Percentiles rank a stretch among this genome's conserved stretches.
Evolutionary conservation across 164 flowering plant genomes (phyloP).

Genomic region (Tetrastigma voinierianum): DNA sequence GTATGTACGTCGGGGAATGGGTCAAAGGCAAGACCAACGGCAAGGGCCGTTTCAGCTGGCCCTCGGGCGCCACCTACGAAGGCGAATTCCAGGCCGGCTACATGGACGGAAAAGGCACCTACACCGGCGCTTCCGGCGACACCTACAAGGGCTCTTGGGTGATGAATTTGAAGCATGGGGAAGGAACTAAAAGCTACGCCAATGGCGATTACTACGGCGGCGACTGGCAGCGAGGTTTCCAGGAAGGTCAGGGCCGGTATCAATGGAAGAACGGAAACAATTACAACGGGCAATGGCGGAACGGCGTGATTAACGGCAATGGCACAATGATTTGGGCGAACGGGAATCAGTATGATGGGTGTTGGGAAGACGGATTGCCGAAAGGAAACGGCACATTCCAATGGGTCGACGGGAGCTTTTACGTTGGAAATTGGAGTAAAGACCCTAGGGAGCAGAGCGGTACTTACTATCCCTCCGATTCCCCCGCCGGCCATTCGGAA

Average conservation of each 20-base stretch:
- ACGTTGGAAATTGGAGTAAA: slow-evolving; percentile 71
- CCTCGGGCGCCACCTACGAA: slow-evolving; percentile 84
- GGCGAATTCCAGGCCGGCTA: slow-evolving; percentile 78
- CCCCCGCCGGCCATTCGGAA: slow-evolving; percentile 17
- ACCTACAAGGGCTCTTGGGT: slow-evolving; percentile 72
- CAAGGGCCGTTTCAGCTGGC: slow-evolving; percentile 82
- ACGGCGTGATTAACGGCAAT: slow-evolving; percentile 47
- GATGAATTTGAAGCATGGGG: slow-evolving; percentile 73
- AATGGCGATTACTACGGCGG: slow-evolving; percentile 87
- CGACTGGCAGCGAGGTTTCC: slow-evolving; percentile 70
- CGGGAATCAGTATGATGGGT: slow-evolving; percentile 66
- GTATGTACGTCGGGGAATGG: slow-evolving; percentile 94
- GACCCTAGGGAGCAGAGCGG: slow-evolving; percentile 60
- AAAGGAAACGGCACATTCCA: slow-evolving; percentile 61
- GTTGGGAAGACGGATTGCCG: slow-evolving; percentile 70
- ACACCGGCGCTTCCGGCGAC: slow-evolving; percentile 54
- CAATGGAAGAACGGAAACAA: slow-evolving; percentile 63
- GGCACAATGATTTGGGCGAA: slow-evolving; percentile 59
- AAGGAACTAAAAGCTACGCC: slow-evolving; percentile 50
- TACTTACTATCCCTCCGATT: slow-evolving; percentile 55
- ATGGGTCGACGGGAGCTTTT: slow-evolving; percentile 69
- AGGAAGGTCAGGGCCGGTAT: slow-evolving; percentile 77
- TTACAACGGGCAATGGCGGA: slow-evolving; percentile 65
- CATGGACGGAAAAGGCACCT: slow-evolving; percentile 88
- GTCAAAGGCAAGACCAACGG: slow-evolving; percentile 61